Conservation (phyloP, 495 filamentous ascomycete genomes). For the Xylaria castorea region DNA sequence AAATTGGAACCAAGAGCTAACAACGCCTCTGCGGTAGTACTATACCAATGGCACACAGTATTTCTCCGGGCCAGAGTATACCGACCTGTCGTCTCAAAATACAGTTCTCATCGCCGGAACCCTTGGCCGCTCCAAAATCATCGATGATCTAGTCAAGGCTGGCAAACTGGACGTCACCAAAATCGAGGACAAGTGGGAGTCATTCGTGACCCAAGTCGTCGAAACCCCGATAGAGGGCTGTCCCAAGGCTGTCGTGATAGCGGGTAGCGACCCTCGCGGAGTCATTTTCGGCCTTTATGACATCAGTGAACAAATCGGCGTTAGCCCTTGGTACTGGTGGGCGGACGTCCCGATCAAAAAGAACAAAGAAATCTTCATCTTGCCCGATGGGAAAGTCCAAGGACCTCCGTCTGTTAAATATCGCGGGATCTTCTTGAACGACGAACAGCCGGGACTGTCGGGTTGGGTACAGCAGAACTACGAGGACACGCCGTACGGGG, state of each 20-base stretch:
- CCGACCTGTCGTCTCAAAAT: slow-evolving; percentile 51
- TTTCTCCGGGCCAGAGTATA: slow-evolving; percentile 54
- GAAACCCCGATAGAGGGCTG: slow-evolving; percentile 64
- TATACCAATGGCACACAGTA: slow-evolving; percentile 47
- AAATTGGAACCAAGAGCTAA: background rate
- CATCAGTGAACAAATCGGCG: slow-evolving; percentile 77
- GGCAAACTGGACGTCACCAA: slow-evolving; percentile 62
- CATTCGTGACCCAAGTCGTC: slow-evolving; percentile 67
- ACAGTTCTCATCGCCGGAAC: slow-evolving; percentile 74
- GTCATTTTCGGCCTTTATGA: slow-evolving; percentile 78
- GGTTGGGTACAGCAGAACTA: slow-evolving; percentile 67
- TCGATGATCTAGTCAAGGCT: slow-evolving; percentile 60
- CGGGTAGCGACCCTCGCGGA: slow-evolving; percentile 71
- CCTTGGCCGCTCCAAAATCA: slow-evolving; percentile 65
- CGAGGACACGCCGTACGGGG: slow-evolving; percentile 57
- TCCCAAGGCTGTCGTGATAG: slow-evolving; percentile 68
- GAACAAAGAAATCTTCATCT: slow-evolving; percentile 58
- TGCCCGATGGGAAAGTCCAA: slow-evolving; percentile 61
- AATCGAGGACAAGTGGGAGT: slow-evolving; percentile 72
- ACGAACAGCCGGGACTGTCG: slow-evolving; percentile 74
- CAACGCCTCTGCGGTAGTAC: slow-evolving; percentile 42
- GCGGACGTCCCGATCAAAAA: slow-evolving; percentile 68
- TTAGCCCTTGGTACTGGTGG: slow-evolving; percentile 80
- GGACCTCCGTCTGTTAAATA: slow-evolving; percentile 73
- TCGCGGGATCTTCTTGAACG: slow-evolving; percentile 80